Percentiles rank a stretch among this genome's conserved stretches.
These are phyloP conservation scores for Puya raimondii DNA, from an alignment of 176 grass and related monocot genomes.

Conservation along the genomic window DNA sequence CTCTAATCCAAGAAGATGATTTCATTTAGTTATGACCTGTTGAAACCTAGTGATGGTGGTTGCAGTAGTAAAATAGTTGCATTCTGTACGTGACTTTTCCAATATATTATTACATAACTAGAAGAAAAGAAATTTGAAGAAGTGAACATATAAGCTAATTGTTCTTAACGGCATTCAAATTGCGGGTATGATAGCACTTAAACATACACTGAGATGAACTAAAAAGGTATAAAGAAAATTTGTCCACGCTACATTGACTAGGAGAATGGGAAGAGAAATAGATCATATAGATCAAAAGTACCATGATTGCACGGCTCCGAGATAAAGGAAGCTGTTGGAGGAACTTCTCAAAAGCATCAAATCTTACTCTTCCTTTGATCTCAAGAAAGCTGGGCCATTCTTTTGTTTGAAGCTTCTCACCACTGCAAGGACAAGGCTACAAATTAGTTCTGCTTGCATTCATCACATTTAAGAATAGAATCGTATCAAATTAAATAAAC, in stretches of 20 bases:
- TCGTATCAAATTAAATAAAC: neutral
- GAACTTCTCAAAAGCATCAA: slow-evolving; percentile 61
- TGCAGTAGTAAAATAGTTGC: no score
- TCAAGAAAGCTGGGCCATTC: slow-evolving; percentile 60
- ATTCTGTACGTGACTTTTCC: no score
- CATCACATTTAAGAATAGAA: neutral
- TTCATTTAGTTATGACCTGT: no score
- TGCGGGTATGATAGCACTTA: no score
- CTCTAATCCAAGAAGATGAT: no score
- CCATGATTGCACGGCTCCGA: slow-evolving; percentile 51
- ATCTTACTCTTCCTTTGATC: slow-evolving; percentile 65
- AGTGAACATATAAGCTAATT: no score
- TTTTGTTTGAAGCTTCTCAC: slow-evolving; percentile 66
- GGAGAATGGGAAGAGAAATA: neutral
- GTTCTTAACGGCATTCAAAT: no score
- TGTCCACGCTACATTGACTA: neutral
- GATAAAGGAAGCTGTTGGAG: slow-evolving; percentile 64
- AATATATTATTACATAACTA: no score
- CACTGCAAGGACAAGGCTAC: slow-evolving; percentile 32
- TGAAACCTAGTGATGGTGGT: no score
- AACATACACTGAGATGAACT: no score
- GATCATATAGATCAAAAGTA: slow-evolving; percentile 17
- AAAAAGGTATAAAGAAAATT: no score
- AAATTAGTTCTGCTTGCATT: neutral
- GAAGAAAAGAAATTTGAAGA: no score